Conservation (phyloP, 2,329 filamentous ascomycete species). For the Ophiostoma triangulosporum region DNA sequence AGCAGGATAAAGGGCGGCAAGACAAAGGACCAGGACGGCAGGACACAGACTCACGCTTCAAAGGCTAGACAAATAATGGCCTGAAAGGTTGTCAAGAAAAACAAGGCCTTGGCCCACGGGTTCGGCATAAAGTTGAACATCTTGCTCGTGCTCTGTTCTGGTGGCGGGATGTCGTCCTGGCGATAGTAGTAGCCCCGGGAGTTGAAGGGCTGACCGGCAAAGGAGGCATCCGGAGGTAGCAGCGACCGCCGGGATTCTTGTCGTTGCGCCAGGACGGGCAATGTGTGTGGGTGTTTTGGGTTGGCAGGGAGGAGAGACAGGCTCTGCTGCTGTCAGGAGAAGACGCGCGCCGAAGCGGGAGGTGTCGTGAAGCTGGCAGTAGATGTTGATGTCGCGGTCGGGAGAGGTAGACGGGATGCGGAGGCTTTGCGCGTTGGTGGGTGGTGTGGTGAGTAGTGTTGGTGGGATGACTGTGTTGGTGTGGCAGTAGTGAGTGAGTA, state of each 20-base stretch:
- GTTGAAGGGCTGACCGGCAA: conserved; percentile 19
- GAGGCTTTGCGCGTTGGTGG: too few species aligned
- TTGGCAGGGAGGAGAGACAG: not conserved
- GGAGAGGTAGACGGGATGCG: too few species aligned
- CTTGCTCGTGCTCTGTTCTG: conserved; percentile 21
- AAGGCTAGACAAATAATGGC: conserved; percentile 68
- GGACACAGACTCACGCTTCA: conserved; percentile 55
- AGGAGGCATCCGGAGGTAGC: conserved; percentile 25
- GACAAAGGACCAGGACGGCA: not conserved
- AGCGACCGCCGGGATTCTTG: conserved; percentile 33
- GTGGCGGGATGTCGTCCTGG: conserved; percentile 12
- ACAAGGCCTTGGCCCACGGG: conserved; percentile 80
- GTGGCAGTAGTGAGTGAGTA: too few species aligned
- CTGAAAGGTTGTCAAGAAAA: conserved; percentile 60
- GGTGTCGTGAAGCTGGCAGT: too few species aligned
- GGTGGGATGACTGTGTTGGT: too few species aligned
- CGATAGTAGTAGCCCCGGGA: conserved; percentile 23
- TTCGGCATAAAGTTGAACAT: conserved; percentile 69
- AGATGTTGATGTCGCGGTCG: too few species aligned
- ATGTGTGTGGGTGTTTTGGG: conserved; percentile 13
- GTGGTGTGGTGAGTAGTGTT: too few species aligned
- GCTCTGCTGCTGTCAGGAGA: not conserved
- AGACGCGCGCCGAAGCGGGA: too few species aligned
- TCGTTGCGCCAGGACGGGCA: conserved; percentile 32
- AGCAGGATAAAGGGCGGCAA: too few species aligned